Conservation (phyloP, 225 moss, liverwort and hornwort species). For the Pleurozium schreberi region DNA sequence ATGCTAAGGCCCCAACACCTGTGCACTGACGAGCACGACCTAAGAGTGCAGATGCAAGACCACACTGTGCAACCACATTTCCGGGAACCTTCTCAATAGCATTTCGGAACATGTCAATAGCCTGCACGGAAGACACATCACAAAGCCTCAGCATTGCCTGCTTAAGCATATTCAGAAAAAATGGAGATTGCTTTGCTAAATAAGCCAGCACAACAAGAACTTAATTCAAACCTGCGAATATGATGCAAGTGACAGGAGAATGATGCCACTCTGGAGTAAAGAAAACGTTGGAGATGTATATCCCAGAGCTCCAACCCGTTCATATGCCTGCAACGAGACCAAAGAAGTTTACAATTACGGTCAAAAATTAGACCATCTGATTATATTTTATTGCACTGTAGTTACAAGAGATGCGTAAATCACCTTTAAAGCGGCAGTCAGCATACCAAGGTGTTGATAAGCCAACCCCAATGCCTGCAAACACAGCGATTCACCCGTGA, state of each 20-base stretch:
- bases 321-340: conserved; percentile 65
- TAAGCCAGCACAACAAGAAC: neutral
- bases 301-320: conserved; percentile 53
- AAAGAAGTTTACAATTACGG: neutral
- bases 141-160: conserved; percentile 4
- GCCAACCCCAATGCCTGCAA: conserved; percentile 93
- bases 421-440: conserved; percentile 98
- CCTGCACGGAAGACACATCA: conserved; percentile 38
- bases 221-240: conserved; percentile 49
- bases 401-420: neutral
- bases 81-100: conserved; percentile 59
- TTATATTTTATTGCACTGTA: neutral
- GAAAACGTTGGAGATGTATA: conserved; percentile 57
- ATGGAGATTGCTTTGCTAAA: neutral
- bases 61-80: conserved; percentile 75
- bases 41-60: conserved; percentile 86
- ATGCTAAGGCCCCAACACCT: conserved; percentile 68
- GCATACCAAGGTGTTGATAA: conserved; percentile 97
- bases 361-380: neutral
- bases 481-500: neutral
- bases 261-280: conserved; percentile 85
- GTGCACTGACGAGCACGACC: conserved; percentile 86
- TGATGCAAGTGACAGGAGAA: conserved; percentile 68
- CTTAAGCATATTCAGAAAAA: neutral
- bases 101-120: conserved; percentile 62